Conservation (phyloP, 1,284 basidiomycete genomes). For the Ganoderma boninense region DNA sequence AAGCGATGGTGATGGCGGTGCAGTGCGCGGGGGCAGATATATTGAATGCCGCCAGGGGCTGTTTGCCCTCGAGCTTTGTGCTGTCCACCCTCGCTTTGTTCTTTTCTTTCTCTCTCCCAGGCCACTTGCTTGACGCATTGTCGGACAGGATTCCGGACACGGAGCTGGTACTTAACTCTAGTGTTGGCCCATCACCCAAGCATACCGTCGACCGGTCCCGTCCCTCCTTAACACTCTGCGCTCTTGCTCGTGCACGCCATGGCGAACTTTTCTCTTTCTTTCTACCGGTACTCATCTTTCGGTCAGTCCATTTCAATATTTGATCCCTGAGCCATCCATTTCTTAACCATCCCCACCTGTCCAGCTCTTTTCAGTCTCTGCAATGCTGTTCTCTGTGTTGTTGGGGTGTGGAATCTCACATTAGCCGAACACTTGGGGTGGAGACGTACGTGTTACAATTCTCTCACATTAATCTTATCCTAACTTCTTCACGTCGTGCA, state of each 20-base stretch:
- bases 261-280: constrained; percentile 36
- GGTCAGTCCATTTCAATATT: constrained; percentile 31
- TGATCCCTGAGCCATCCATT: not conserved
- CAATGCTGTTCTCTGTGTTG: constrained; percentile 70
- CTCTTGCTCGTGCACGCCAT: constrained; percentile 35
- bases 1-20: constrained; percentile 30
- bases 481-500: constrained; percentile 31
- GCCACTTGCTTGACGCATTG: constrained; percentile 38
- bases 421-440: constrained; percentile 47
- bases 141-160: constrained; percentile 46
- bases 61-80: constrained; percentile 28
- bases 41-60: constrained; percentile 7
- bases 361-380: constrained; percentile 69
- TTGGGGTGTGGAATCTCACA: constrained; percentile 75
- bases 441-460: constrained; percentile 44
- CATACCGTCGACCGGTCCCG: constrained; percentile 44
- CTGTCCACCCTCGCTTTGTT: constrained; percentile 22
- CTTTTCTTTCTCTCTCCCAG: constrained; percentile 27
- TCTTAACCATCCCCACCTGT: not conserved
- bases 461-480: not conserved
- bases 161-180: constrained; percentile 44
- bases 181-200: constrained; percentile 33
- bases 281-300: constrained; percentile 43
- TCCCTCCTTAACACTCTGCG: constrained; percentile 29
- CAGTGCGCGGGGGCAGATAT: constrained; percentile 14